Conservation (phyloP, 2,329 filamentous ascomycete genomes). For the Exophiala sideris region DNA sequence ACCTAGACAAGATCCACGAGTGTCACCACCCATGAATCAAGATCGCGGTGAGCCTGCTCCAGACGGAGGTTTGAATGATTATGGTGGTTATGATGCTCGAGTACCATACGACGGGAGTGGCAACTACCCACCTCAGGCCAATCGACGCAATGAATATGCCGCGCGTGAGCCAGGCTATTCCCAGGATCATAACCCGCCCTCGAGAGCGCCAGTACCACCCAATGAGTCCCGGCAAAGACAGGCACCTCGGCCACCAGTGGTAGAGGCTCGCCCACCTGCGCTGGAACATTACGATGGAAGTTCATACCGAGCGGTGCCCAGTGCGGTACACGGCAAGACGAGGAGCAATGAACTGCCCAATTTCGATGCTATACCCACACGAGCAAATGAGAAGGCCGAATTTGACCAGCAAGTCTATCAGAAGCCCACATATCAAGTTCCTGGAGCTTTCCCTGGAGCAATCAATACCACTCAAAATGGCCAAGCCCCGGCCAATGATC, state of each 20-base stretch:
- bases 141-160: conserved; percentile 5
- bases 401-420: conserved; percentile 29
- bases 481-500: conserved; percentile 39
- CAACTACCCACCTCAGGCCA: not conserved
- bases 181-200: conserved; percentile 16
- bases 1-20: conserved; percentile 5
- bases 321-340: conserved; percentile 31
- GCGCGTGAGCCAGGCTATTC: conserved; percentile 12
- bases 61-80: conserved; percentile 3
- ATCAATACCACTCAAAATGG: conserved; percentile 39
- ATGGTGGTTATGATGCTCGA: conserved; percentile 5
- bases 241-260: conserved; percentile 3
- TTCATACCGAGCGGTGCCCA: conserved; percentile 8
- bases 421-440: conserved; percentile 29
- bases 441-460: conserved; percentile 10
- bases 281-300: conserved; percentile 3
- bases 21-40: conserved; percentile 4
- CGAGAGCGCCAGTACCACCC: conserved; percentile 16
- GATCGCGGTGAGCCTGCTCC: conserved; percentile 2
- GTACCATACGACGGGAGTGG: not conserved
- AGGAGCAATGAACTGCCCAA: conserved; percentile 59
- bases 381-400: conserved; percentile 17
- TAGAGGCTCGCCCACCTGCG: not conserved
- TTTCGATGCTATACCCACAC: conserved; percentile 51
- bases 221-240: conserved; percentile 47